Evolutionary conservation across 139 green algal genomes (phyloP), one percentile per base, ranked within the genome.

Genomic region (Bryopsis sp.): DNA sequence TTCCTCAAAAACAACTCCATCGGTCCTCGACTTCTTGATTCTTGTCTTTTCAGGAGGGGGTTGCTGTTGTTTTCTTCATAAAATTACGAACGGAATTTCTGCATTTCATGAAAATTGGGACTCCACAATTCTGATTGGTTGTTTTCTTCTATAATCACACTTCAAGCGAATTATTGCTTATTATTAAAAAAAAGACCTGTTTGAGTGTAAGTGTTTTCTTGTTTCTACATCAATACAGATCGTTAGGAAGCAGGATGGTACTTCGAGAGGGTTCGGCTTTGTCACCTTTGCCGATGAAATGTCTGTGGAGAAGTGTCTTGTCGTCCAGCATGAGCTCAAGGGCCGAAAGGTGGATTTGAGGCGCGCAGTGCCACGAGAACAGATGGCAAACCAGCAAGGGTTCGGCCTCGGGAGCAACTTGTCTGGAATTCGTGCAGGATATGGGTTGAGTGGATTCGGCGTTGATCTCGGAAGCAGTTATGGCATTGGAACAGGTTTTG

Each of bases 221-320:
- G n/a, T n/a, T n/a, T n/a, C n/a, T n/a, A n/a, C n/a, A n/a, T n/a
- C n/a, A n/a, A n/a, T n/a, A n/a, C n/a, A n/a, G n/a, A n/a, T n/a
- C n/a, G 71, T 78, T n/a, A 50, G 63, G 28, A 46, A 67, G 31
- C 63, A 64, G 2, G 90, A 96, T 71, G 79, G 83, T 28, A 68
- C 82, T 29, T 84, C 86, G 0, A 74, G 90, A 8, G 90, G 90
- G 19, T 96, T 96, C 77, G 90, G 90, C 31, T 96, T 96, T 66
- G 83, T 96, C 31, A 96, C 85, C 24, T 96, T 89, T 67, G 73
- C 72, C 31, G 68, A 77, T 29, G 87, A 92, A 39, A 75, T 85
- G 31, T 58, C 82, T 3, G 88, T 95, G 5, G 86, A 93, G 36
- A 87, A 95, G 47, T 79, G 79, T 32, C 71, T 96, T 54, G 29